A percentile compares a stretch with the other conserved stretches of the same genome.
Evolutionary conservation across 2,329 filamentous ascomycete genomes (phyloP).

Genomic region (Ceratocystiopsis minuta): DNA sequence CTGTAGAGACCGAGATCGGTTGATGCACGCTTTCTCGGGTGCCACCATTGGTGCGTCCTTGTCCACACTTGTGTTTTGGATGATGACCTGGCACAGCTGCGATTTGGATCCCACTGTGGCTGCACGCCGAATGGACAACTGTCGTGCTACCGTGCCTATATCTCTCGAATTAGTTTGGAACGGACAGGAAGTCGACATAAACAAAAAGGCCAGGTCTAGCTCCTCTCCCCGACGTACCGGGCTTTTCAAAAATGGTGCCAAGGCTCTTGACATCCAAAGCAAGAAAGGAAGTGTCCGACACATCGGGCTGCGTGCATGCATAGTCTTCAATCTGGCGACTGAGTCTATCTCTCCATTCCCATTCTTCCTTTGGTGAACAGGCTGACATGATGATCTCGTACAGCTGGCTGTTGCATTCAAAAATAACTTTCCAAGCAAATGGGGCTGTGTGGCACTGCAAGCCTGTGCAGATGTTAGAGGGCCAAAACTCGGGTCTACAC

Average conservation of each 20-base stretch:
- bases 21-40: conserved; percentile 35
- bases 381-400: conserved; percentile 80
- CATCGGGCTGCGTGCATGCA: too few relatives aligned
- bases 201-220: too few relatives aligned
- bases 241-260: conserved; percentile 56
- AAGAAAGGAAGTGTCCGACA: conserved; percentile 30
- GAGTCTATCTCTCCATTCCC: conserved; percentile 51
- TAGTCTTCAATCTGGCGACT: conserved; percentile 25
- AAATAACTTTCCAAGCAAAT: conserved; percentile 83
- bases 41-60: conserved; percentile 31
- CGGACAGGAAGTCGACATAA: too few relatives aligned
- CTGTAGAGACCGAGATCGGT: conserved; percentile 64
- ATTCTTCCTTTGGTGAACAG: conserved; percentile 63
- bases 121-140: conserved; percentile 62
- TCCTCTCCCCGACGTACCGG: conserved; percentile 28
- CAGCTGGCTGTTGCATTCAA: conserved; percentile 56
- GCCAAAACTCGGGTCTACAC: background rate
- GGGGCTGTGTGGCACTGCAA: conserved; percentile 74
- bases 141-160: conserved; percentile 42
- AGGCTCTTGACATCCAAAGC: conserved; percentile 54
- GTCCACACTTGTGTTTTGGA: conserved; percentile 64
- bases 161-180: too few relatives aligned
- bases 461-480: conserved; percentile 28
- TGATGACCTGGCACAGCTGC: conserved; percentile 56
- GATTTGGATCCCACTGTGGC: conserved; percentile 54